A percentile compares a stretch with the other conserved stretches of the same genome.
Conservation (phyloP, 805 yeast species). For the Grigorovia jiainica region DNA sequence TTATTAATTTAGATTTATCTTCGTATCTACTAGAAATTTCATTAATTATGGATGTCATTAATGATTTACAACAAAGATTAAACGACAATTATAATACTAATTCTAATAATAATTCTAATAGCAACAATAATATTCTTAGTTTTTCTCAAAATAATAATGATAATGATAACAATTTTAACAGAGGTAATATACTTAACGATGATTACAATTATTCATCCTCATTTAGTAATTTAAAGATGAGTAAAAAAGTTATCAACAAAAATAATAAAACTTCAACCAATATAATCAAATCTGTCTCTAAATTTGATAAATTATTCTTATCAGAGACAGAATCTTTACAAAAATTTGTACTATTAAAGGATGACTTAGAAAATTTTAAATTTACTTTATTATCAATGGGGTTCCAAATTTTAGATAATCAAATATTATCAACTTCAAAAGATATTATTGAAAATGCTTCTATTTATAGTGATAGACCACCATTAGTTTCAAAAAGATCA, state of each 20-base stretch:
- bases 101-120: neutral
- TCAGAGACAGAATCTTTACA: constrained; percentile 29
- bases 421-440: constrained; percentile 18
- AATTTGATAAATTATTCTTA: constrained; percentile 32
- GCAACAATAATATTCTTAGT: neutral
- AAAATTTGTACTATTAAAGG: constrained; percentile 33
- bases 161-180: neutral
- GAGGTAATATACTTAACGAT: neutral
- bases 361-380: constrained; percentile 35
- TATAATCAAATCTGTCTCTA: constrained; percentile 9
- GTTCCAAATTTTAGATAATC: constrained; percentile 22
- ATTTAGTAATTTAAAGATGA: neutral
- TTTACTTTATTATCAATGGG: constrained; percentile 30
- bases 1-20: constrained; percentile 40
- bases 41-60: constrained; percentile 32
- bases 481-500: constrained; percentile 4
- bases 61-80: constrained; percentile 9
- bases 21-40: constrained; percentile 42
- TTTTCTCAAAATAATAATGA: neutral
- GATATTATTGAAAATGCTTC: constrained; percentile 11
- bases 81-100: neutral
- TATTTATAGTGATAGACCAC: constrained; percentile 1
- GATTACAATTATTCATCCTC: neutral
- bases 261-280: neutral
- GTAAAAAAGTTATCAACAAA: neutral